Conservation (phyloP, 2,329 filamentous ascomycete species). For the Cladosporium sp. region DNA sequence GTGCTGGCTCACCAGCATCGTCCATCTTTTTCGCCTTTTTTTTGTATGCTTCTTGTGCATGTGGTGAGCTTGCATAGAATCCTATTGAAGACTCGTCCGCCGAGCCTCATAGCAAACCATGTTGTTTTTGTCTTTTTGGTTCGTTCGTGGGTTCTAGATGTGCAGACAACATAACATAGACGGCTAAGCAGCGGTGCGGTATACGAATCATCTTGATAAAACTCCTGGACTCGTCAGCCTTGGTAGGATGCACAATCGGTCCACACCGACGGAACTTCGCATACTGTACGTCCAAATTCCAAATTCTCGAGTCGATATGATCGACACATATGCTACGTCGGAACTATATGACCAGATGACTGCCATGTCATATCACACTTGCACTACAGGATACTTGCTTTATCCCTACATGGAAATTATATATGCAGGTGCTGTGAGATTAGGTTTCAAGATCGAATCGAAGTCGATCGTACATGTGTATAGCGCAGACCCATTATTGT, state of each 20-base stretch:
- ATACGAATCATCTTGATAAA: too few species aligned
- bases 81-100: too few species aligned
- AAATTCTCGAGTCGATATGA: background rate
- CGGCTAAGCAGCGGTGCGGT: too few species aligned
- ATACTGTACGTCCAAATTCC: background rate
- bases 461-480: background rate
- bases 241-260: background rate
- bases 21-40: background rate
- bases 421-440: background rate
- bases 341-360: background rate
- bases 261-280: background rate
- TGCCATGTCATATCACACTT: background rate
- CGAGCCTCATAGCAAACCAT: too few species aligned
- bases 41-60: background rate
- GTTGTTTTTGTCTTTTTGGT: too few species aligned
- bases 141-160: too few species aligned
- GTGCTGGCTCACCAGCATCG: conserved; percentile 18
- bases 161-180: too few species aligned
- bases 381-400: background rate
- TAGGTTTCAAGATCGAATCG: background rate
- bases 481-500: background rate
- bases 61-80: background rate
- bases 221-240: background rate
- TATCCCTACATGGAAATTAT: background rate
- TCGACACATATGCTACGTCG: background rate